These are phyloP conservation scores for Actinidia chinensis DNA, from an alignment of 179 eudicot species.

Conservation along the genomic window DNA sequence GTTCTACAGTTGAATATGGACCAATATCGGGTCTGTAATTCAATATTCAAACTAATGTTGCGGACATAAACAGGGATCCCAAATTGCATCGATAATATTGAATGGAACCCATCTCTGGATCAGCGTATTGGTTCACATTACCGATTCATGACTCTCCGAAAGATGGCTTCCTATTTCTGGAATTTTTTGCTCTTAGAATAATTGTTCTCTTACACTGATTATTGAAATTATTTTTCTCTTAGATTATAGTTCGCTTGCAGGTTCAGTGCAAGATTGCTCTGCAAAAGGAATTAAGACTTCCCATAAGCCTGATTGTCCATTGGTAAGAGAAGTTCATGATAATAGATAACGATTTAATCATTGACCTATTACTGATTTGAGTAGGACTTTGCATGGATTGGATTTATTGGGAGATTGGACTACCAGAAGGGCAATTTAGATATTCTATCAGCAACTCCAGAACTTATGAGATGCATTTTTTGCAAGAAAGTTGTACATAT, in stretches of 20 bases:
- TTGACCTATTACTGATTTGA: not conserved
- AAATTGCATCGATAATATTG: slow-evolving; percentile 70
- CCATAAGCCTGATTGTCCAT: slow-evolving; percentile 82
- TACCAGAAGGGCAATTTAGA: slow-evolving; percentile 93
- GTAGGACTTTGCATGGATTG: slow-evolving; percentile 51
- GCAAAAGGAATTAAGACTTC: slow-evolving; percentile 92
- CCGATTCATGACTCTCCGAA: slow-evolving; percentile 82
- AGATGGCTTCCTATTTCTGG: slow-evolving; percentile 44
- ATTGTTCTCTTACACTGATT: slow-evolving; percentile 4
- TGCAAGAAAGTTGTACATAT: no score
- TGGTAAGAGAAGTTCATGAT: slow-evolving; percentile 53
- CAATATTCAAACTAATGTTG: not conserved
- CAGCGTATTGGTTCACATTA: slow-evolving; percentile 63
- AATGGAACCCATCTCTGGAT: slow-evolving; percentile 86
- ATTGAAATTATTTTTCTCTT: no score
- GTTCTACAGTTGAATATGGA: slow-evolving; percentile 2
- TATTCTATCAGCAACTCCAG: slow-evolving; percentile 71
- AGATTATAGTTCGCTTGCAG: slow-evolving; percentile 51
- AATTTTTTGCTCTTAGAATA: not conserved
- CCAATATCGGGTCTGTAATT: not conserved
- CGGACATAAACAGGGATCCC: slow-evolving; percentile 60
- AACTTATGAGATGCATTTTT: no score
- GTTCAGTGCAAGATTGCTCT: slow-evolving; percentile 71
- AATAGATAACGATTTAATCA: not conserved
- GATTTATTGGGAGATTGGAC: slow-evolving; percentile 96